Percentiles rank a stretch among this genome's conserved stretches.
phyloP scores from a whole-genome alignment of 2,329 filamentous ascomycete species.

The Trichoderma lentiforme region DNA sequence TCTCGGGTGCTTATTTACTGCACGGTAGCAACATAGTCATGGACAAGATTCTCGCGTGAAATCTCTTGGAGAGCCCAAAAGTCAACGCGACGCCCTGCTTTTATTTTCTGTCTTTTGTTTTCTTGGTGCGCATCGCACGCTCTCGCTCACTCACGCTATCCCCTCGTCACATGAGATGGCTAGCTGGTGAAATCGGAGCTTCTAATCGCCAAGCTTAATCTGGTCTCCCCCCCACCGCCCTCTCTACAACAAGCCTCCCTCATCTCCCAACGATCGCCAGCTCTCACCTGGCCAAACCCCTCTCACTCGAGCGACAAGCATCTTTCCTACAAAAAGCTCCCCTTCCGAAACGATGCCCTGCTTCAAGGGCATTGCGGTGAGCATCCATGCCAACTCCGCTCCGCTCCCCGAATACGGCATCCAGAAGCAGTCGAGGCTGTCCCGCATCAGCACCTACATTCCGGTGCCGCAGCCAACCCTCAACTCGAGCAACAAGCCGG shows the following conservation, averaged over 20 bases:
- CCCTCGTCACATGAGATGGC: constrained; percentile 22
- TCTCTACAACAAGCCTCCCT: constrained; percentile 3
- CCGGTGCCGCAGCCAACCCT: constrained; percentile 87
- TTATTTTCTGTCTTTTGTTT: not conserved
- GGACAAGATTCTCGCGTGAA: not conserved
- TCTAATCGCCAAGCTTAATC: constrained; percentile 18
- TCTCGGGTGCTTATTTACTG: constrained; percentile 18
- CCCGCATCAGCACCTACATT: constrained; percentile 95
- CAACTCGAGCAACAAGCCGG: constrained; percentile 63
- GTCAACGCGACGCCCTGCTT: not conserved
- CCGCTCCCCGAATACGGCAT: constrained; percentile 91
- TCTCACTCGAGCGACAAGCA: not conserved
- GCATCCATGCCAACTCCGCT: constrained; percentile 78
- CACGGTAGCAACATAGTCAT: not conserved
- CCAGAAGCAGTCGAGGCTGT: constrained; percentile 86
- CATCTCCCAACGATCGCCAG: constrained; percentile 14
- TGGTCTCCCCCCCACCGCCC: constrained; percentile 19
- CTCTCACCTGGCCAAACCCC: constrained; percentile 11
- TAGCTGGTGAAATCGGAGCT: constrained; percentile 22
- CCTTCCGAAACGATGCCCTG: constrained; percentile 67
- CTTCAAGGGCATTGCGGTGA: constrained; percentile 98
- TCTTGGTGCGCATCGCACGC: not conserved
- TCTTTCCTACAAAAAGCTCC: not conserved
- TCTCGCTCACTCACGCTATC: not conserved
- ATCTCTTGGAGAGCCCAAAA: constrained; percentile 4